Conservation (phyloP, 2,329 filamentous ascomycete species). For the Blastomyces parvus region DNA sequence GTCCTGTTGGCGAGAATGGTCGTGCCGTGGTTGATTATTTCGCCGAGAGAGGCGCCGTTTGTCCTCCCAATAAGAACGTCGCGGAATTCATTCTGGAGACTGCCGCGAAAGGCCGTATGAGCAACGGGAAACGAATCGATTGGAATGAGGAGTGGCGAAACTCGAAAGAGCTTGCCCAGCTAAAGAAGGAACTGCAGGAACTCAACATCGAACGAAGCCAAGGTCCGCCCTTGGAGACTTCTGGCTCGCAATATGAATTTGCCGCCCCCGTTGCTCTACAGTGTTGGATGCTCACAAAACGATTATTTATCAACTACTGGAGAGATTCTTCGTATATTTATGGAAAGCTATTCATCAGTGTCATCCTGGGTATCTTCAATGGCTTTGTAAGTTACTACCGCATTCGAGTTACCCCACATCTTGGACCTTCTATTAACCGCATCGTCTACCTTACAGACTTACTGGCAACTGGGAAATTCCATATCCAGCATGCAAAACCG, state of each 20-base stretch:
- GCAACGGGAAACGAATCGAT: constrained; percentile 50
- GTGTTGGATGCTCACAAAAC: constrained; percentile 56
- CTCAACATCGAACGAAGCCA: constrained; percentile 52
- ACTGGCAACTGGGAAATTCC: constrained; percentile 57
- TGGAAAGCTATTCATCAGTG: constrained; percentile 62
- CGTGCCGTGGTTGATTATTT: constrained; percentile 58
- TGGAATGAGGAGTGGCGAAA: constrained; percentile 69
- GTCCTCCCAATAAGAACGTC: constrained; percentile 56
- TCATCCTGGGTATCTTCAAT: constrained; percentile 67
- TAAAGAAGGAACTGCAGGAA: constrained; percentile 56
- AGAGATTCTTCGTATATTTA: constrained; percentile 67
- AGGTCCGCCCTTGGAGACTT: constrained; percentile 35
- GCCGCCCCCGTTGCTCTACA: constrained; percentile 57
- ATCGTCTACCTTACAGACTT: constrained; percentile 42
- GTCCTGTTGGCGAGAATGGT: constrained; percentile 59
- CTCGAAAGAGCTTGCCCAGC: constrained; percentile 50
- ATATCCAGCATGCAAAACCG: constrained; percentile 64
- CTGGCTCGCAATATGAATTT: constrained; percentile 46
- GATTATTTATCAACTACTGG: constrained; percentile 66
- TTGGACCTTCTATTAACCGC: not conserved
- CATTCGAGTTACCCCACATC: not conserved
- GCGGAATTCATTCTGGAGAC: constrained; percentile 60
- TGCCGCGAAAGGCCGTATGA: constrained; percentile 48
- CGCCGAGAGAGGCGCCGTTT: constrained; percentile 53
- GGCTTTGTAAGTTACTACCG: constrained; percentile 43